These are phyloP conservation scores for Musa troglodytarum DNA, from an alignment of 176 grass and related monocot species.

Conservation along the genomic window DNA sequence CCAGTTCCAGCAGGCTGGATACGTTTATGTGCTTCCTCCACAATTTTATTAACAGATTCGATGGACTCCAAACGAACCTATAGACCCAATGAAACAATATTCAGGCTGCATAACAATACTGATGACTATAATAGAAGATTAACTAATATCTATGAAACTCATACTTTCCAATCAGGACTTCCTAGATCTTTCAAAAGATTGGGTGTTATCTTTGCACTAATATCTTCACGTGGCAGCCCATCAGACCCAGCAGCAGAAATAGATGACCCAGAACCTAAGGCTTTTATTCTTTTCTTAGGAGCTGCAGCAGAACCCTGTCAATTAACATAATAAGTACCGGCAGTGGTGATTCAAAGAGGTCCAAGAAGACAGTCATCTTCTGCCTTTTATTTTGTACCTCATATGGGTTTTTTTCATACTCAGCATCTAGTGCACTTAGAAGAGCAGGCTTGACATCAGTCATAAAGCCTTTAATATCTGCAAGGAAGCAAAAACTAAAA, in stretches of 20 bases:
- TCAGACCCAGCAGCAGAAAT: conserved; percentile 47
- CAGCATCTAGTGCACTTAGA: conserved; percentile 67
- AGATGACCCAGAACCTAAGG: conserved; percentile 44
- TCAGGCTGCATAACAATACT: neutral
- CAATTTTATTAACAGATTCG: conserved; percentile 81
- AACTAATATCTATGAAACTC: neutral
- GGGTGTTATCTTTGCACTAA: conserved; percentile 87
- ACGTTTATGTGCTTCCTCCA: conserved; percentile 97
- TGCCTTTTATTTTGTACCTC: conserved; percentile 38
- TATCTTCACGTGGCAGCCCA: conserved; percentile 87
- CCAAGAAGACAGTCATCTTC: neutral
- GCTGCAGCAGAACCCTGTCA: conserved; percentile 55
- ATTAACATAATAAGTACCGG: conserved; percentile 23
- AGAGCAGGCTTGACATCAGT: conserved; percentile 97
- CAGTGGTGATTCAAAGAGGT: neutral
- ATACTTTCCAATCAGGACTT: conserved; percentile 95
- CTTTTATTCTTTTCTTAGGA: conserved; percentile 79
- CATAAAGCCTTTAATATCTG: conserved; percentile 94
- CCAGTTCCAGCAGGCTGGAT: conserved; percentile 89
- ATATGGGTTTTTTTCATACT: conserved; percentile 96
- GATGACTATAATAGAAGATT: neutral
- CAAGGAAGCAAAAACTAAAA: conserved; percentile 22
- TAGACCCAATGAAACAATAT: conserved; percentile 16
- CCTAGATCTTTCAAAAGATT: conserved; percentile 72
- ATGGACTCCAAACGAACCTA: conserved; percentile 90